phyloP scores from a whole-genome alignment of 2,329 filamentous ascomycete genomes.

The Alternaria angustiovoidea region DNA sequence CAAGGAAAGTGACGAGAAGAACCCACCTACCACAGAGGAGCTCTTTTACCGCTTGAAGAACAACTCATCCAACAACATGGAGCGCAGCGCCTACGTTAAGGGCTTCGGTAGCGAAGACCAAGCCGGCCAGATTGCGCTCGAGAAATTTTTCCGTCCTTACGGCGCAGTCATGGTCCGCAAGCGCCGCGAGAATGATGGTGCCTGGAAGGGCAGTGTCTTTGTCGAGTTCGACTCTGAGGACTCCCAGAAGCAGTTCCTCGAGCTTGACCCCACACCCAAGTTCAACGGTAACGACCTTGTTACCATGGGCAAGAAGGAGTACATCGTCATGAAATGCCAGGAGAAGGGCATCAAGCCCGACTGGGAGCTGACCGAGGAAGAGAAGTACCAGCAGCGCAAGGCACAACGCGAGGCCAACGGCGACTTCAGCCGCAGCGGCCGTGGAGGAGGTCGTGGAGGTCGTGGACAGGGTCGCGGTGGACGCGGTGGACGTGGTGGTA shows the following conservation, averaged over 20 bases:
- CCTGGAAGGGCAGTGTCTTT: slow-evolving; percentile 97
- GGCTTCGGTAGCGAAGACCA: slow-evolving; percentile 88
- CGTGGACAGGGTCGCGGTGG: slow-evolving; percentile 39
- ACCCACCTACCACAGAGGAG: slow-evolving; percentile 45
- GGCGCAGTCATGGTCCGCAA: slow-evolving; percentile 85
- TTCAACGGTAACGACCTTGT: slow-evolving; percentile 82
- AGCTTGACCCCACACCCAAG: slow-evolving; percentile 78
- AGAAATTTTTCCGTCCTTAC: slow-evolving; percentile 85
- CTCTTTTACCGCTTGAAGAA: slow-evolving; percentile 60
- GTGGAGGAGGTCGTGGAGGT: slow-evolving; percentile 40
- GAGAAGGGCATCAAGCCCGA: slow-evolving; percentile 57
- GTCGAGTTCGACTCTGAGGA: slow-evolving; percentile 88
- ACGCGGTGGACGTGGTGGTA: slow-evolving; percentile 28
- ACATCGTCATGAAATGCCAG: slow-evolving; percentile 66
- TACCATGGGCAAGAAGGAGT: slow-evolving; percentile 88
- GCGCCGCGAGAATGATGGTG: slow-evolving; percentile 72
- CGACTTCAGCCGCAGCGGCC: slow-evolving; percentile 38
- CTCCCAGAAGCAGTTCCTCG: slow-evolving; percentile 80
- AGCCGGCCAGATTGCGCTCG: slow-evolving; percentile 90
- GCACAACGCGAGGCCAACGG: slow-evolving; percentile 33
- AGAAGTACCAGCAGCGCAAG: slow-evolving; percentile 21
- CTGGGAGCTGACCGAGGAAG: slow-evolving; percentile 47
- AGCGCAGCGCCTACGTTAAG: slow-evolving; percentile 87
- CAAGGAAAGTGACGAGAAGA: slow-evolving; percentile 41
- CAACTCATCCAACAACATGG: slow-evolving; percentile 70